Conservation (phyloP, 345 rosid genomes). For the Capsella bursapastoris region DNA sequence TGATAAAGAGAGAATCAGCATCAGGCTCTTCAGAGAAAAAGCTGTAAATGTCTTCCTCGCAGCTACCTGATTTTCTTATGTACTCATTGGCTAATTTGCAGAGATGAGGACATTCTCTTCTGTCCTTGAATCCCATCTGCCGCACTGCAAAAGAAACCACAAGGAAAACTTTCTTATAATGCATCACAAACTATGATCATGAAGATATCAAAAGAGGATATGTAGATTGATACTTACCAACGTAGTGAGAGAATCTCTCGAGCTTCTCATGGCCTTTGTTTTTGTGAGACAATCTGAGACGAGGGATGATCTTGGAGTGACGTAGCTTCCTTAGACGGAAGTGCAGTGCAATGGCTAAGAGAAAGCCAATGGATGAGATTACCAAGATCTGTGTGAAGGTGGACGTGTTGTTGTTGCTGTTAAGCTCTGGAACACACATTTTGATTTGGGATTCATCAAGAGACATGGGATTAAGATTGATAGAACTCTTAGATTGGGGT, state of each 20-base stretch:
- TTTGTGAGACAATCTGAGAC: constrained; percentile 47
- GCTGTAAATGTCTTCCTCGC: constrained; percentile 74
- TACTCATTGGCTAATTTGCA: constrained; percentile 89
- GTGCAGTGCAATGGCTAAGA: constrained; percentile 66
- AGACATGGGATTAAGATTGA: constrained; percentile 31
- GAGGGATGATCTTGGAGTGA: constrained; percentile 70
- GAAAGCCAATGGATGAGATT: constrained; percentile 65
- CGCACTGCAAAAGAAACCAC: constrained; percentile 58
- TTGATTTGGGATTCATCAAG: constrained; percentile 21
- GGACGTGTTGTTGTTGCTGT: constrained; percentile 20
- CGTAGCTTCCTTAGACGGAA: constrained; percentile 54
- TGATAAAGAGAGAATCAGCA: constrained; percentile 77
- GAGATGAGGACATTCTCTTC: constrained; percentile 78
- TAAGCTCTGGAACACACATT: constrained; percentile 45
- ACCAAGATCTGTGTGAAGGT: constrained; percentile 61
- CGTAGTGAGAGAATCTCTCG: constrained; percentile 90
- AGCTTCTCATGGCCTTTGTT: constrained; percentile 64
- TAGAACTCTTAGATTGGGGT: constrained; percentile 21
- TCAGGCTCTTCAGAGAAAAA: constrained; percentile 64
- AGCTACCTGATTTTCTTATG: constrained; percentile 65
- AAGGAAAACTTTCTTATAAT: constrained; percentile 16
- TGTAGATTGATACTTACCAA: constrained; percentile 60
- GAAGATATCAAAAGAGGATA: constrained; percentile 19
- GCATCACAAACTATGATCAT: constrained; percentile 32
- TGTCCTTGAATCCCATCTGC: constrained; percentile 88